Evolutionary conservation across 768 basidiomycete species (phyloP).

Genomic region (Mycena maculata): DNA sequence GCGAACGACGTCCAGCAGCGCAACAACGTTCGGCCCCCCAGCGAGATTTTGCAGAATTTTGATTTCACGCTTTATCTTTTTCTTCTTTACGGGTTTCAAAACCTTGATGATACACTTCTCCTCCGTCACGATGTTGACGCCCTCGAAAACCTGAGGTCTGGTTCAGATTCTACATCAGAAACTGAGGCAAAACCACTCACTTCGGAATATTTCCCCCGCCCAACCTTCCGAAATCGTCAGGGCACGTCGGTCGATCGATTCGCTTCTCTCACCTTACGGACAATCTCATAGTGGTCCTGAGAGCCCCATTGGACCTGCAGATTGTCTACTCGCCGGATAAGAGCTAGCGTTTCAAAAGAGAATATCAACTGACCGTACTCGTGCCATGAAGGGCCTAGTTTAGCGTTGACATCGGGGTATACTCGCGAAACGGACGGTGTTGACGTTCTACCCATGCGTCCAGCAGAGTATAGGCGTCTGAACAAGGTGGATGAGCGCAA

Average conservation of each 20-base stretch:
- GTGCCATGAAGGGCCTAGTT: slow-evolving; percentile 91
- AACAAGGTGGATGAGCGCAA: slow-evolving; percentile 19
- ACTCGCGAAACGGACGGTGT: slow-evolving; percentile 87
- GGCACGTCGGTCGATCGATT: too few relatives aligned
- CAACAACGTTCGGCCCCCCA: slow-evolving; percentile 95
- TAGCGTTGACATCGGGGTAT: slow-evolving; percentile 64
- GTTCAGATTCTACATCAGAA: slow-evolving; percentile 14
- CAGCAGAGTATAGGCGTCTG: slow-evolving; percentile 31
- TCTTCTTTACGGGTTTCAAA: slow-evolving; percentile 99
- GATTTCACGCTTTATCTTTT: slow-evolving; percentile 99
- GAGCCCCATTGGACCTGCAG: slow-evolving; percentile 97
- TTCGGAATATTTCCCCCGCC: slow-evolving; percentile 95
- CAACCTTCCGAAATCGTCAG: slow-evolving; percentile 91
- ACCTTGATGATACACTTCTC: slow-evolving; percentile 99
- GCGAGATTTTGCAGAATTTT: slow-evolving; percentile 97
- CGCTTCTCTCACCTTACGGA: slow-evolving; percentile 76
- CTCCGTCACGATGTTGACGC: slow-evolving; percentile 89
- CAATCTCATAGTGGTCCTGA: slow-evolving; percentile 98
- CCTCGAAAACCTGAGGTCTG: slow-evolving; percentile 83
- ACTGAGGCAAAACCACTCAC: slow-evolving; percentile 51
- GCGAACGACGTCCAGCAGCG: slow-evolving; percentile 93
- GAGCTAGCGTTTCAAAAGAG: slow-evolving; percentile 36
- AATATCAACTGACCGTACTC: slow-evolving; percentile 82
- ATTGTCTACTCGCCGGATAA: slow-evolving; percentile 72
- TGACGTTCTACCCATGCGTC: slow-evolving; percentile 75